phyloP scores from a whole-genome alignment of 192 early-diverging fungal genomes.

The Backusella parvicylindrica region DNA sequence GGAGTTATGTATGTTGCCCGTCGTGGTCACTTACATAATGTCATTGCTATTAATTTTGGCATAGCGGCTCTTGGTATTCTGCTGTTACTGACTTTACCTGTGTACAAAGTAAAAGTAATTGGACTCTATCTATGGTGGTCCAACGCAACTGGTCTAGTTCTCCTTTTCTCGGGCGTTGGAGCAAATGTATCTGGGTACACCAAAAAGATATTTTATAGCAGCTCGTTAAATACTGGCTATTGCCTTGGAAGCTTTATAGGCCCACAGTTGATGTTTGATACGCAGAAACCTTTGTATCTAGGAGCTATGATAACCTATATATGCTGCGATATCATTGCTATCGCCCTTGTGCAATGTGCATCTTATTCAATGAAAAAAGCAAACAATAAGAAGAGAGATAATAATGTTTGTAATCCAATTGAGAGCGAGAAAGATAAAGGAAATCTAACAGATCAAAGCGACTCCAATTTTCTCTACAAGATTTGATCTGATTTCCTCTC shows the following conservation, averaged over 20 bases:
- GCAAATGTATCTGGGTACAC: slow-evolving; percentile 14
- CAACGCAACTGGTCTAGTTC: neutral
- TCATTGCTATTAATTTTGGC: neutral
- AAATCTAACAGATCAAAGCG: neutral
- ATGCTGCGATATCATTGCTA: neutral
- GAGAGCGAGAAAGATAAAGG: neutral
- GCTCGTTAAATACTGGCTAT: neutral
- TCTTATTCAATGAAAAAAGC: slow-evolving; percentile 5
- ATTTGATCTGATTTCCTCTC: neutral
- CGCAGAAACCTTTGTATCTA: slow-evolving; percentile 17
- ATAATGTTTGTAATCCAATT: neutral
- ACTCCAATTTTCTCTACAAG: neutral
- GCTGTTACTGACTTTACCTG: neutral
- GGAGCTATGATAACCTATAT: slow-evolving; percentile 22
- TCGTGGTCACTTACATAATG: neutral
- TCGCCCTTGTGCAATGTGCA: neutral
- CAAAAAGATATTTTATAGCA: slow-evolving; percentile 18
- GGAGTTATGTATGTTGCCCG: neutral
- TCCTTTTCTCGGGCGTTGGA: neutral
- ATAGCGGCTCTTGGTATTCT: slow-evolving; percentile 16
- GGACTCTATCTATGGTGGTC: slow-evolving; percentile 21
- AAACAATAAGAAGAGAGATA: slow-evolving; percentile 3
- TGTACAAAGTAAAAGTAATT: neutral
- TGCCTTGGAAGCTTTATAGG: slow-evolving; percentile 21
- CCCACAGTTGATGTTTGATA: slow-evolving; percentile 20